phyloP scores from a whole-genome alignment of 106 monocot genomes.

The Dendrobium officinale region DNA sequence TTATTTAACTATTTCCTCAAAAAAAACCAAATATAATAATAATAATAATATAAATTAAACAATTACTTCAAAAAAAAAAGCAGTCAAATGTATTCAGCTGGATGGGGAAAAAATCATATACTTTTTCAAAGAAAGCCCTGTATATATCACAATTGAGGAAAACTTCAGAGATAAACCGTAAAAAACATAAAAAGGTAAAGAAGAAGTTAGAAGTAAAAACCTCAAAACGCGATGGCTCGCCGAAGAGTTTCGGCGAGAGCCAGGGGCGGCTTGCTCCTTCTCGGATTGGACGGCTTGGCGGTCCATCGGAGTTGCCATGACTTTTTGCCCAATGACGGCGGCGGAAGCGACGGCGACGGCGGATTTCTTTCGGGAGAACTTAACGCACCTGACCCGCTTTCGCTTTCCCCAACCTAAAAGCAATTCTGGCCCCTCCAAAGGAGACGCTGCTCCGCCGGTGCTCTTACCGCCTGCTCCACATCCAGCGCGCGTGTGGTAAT shows the following conservation, averaged over 20 bases:
- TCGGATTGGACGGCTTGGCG: background rate
- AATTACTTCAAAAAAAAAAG: no score
- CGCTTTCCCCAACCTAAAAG: slow-evolving; percentile 4
- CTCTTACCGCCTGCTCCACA: background rate
- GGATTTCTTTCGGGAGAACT: background rate
- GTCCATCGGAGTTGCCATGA: background rate
- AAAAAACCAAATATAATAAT: no score
- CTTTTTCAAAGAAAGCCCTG: background rate
- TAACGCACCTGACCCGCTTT: background rate
- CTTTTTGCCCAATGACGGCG: background rate
- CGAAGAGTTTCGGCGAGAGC: background rate
- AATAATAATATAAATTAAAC: no score
- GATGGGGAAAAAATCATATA: background rate
- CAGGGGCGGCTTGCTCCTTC: background rate
- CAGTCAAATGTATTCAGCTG: no score
- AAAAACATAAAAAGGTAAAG: background rate
- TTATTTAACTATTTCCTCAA: no score
- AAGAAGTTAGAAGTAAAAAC: background rate
- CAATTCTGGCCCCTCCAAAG: background rate
- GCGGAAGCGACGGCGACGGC: background rate
- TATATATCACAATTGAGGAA: background rate
- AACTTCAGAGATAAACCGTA: background rate
- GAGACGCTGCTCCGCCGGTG: background rate
- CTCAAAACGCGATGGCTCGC: background rate
- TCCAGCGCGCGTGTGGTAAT: slow-evolving; percentile 3